Evolutionary conservation across 1,284 basidiomycete genomes (phyloP).

Genomic region (Pholiota adiposa): DNA sequence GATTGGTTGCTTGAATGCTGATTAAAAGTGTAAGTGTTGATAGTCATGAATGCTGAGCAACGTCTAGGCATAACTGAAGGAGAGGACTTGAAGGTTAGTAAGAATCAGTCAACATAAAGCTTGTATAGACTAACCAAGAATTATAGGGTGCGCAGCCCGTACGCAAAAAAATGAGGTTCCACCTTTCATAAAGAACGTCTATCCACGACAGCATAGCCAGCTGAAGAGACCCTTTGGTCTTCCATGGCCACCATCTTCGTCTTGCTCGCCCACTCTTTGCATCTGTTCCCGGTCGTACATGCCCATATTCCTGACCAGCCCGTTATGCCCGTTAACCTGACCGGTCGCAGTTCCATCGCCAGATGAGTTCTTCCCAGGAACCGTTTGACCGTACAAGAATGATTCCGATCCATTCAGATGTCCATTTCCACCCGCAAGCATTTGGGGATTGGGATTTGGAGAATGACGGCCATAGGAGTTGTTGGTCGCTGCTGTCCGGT

Average conservation of each 20-base stretch:
- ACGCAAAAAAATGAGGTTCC: conserved; percentile 16
- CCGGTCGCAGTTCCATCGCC: conserved; percentile 48
- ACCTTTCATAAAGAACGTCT: conserved; percentile 18
- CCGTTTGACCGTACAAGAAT: conserved; percentile 60
- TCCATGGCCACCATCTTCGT: conserved; percentile 53
- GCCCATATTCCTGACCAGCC: conserved; percentile 50
- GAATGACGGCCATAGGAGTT: conserved; percentile 59
- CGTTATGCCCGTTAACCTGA: conserved; percentile 31
- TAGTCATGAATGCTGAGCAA: conserved; percentile 20
- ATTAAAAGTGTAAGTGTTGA: conserved; percentile 17
- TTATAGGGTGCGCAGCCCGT: conserved; percentile 23
- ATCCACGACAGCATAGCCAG: conserved; percentile 54
- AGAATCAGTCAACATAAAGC: neutral
- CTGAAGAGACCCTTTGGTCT: conserved; percentile 51
- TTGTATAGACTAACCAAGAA: conserved; percentile 16
- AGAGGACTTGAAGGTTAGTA: neutral
- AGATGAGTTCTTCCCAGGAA: conserved; percentile 48
- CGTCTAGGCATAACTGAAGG: conserved; percentile 22
- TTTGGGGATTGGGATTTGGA: conserved; percentile 43
- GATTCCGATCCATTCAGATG: conserved; percentile 60
- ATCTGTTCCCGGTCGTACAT: conserved; percentile 63
- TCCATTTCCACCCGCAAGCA: conserved; percentile 38
- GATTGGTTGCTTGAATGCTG: conserved; percentile 13
- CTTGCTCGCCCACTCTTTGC: conserved; percentile 49
- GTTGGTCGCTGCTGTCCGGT: conserved; percentile 43